These are phyloP conservation scores for Marasmius tenuissimus DNA, from an alignment of 1,284 basidiomycete genomes.

Conservation along the genomic window DNA sequence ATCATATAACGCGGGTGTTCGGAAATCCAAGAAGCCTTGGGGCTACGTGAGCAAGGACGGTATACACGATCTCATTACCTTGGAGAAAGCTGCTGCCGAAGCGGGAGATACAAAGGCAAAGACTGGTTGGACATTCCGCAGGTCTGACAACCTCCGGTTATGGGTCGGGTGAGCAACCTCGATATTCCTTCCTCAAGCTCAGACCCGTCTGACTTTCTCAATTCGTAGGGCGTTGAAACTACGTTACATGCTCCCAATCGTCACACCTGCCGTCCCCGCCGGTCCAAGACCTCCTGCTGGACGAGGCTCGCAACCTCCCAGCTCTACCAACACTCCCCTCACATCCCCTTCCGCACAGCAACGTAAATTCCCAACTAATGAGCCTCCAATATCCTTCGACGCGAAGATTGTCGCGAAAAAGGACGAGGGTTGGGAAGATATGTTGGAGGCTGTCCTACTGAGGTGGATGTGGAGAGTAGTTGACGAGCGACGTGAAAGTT, in stretches of 20 bases:
- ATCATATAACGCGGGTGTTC: slow-evolving; percentile 79
- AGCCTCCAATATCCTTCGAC: slow-evolving; percentile 60
- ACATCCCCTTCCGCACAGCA: slow-evolving; percentile 23
- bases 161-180: slow-evolving; percentile 72
- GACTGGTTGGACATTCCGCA: slow-evolving; percentile 77
- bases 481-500: slow-evolving; percentile 50
- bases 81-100: slow-evolving; percentile 50
- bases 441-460: slow-evolving; percentile 64
- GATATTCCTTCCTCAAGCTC: not conserved
- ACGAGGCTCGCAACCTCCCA: slow-evolving; percentile 21
- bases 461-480: slow-evolving; percentile 72
- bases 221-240: slow-evolving; percentile 71
- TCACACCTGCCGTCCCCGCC: slow-evolving; percentile 43
- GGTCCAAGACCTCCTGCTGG: slow-evolving; percentile 23
- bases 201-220: not conserved
- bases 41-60: slow-evolving; percentile 78
- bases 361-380: slow-evolving; percentile 30
- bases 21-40: slow-evolving; percentile 82
- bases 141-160: slow-evolving; percentile 79
- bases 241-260: slow-evolving; percentile 73
- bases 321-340: slow-evolving; percentile 22
- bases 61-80: slow-evolving; percentile 74
- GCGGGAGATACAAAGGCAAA: slow-evolving; percentile 33
- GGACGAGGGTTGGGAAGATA: slow-evolving; percentile 78
- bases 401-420: slow-evolving; percentile 69